Percentiles rank a stretch among this genome's conserved stretches.
Conservation (phyloP, 2,329 filamentous ascomycete species). For the Phialophora macrospora region DNA sequence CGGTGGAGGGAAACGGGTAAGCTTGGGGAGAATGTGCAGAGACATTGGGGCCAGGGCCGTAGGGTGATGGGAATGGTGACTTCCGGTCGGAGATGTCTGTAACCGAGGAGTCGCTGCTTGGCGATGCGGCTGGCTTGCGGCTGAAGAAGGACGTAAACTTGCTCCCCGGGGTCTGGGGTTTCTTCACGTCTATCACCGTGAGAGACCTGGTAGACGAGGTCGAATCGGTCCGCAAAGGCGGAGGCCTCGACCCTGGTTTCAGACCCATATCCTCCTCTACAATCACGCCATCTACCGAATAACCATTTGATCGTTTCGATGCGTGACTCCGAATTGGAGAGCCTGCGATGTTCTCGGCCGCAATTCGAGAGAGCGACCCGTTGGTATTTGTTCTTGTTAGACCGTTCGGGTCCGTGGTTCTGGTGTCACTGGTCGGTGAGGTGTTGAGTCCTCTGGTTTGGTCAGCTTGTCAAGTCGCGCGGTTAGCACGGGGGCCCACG, state of each 20-base stretch:
- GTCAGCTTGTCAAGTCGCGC: slow-evolving; percentile 7
- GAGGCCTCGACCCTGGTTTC: slow-evolving; percentile 49
- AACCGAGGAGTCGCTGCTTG: slow-evolving; percentile 62
- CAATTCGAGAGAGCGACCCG: slow-evolving; percentile 19
- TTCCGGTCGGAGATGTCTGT: slow-evolving; percentile 67
- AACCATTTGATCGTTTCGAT: slow-evolving; percentile 27
- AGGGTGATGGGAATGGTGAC: slow-evolving; percentile 64
- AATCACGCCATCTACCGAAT: slow-evolving; percentile 23
- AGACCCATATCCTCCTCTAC: slow-evolving; percentile 48
- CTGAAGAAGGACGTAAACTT: slow-evolving; percentile 71
- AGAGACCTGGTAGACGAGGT: slow-evolving; percentile 45
- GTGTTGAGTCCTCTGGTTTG: slow-evolving; percentile 11
- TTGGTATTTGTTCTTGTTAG: slow-evolving; percentile 18
- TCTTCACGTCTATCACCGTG: slow-evolving; percentile 45
- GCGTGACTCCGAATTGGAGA: slow-evolving; percentile 19
- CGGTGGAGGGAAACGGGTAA: slow-evolving; percentile 35
- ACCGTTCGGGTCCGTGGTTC: slow-evolving; percentile 10
- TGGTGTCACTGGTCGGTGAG: slow-evolving; percentile 6
- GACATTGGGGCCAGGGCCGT: slow-evolving; percentile 47
- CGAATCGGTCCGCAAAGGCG: slow-evolving; percentile 53
- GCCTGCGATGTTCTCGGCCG: slow-evolving; percentile 5
- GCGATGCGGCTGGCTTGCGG: slow-evolving; percentile 64
- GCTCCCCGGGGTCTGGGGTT: slow-evolving; percentile 58
- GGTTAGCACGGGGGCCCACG: slow-evolving; percentile 2
- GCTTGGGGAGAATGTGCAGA: slow-evolving; percentile 41